Evolutionary conservation across 2,329 filamentous ascomycete species (phyloP).

Genomic region (Fusarium staphyleae): DNA sequence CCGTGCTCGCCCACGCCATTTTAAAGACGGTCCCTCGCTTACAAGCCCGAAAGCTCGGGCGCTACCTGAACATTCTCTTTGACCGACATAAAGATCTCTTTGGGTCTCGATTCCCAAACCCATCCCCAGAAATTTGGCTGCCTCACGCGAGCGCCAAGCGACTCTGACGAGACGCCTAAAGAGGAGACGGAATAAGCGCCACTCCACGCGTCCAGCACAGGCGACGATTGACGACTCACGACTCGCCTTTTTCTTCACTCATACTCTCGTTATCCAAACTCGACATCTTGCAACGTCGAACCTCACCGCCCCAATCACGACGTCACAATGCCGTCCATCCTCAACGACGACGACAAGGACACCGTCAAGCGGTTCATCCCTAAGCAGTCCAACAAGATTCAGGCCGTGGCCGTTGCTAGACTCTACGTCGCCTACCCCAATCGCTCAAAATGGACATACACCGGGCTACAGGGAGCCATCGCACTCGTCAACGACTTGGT

Average conservation of each 20-base stretch:
- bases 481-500: slow-evolving; percentile 94
- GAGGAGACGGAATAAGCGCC: slow-evolving; percentile 36
- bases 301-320: slow-evolving; percentile 10
- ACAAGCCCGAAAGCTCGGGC: slow-evolving; percentile 40
- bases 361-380: slow-evolving; percentile 94
- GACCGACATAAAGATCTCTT: slow-evolving; percentile 15
- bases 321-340: slow-evolving; percentile 67
- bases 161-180: slow-evolving; percentile 32
- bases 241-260: slow-evolving; percentile 21
- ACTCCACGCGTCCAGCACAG: slow-evolving; percentile 37
- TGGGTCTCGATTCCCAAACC: slow-evolving; percentile 8
- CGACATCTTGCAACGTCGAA: slow-evolving; percentile 5
- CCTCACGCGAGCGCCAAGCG: slow-evolving; percentile 40
- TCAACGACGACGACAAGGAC: slow-evolving; percentile 94
- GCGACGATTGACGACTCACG: slow-evolving; percentile 22
- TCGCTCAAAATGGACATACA: slow-evolving; percentile 88
- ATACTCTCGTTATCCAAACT: slow-evolving; percentile 6
- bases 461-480: slow-evolving; percentile 87
- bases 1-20: slow-evolving; percentile 39
- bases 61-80: slow-evolving; percentile 31
- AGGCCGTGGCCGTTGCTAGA: slow-evolving; percentile 89
- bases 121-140: slow-evolving; percentile 23
- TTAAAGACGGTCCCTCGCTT: slow-evolving; percentile 35
- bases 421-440: slow-evolving; percentile 94
- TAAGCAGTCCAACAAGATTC: slow-evolving; percentile 96